Evolutionary conservation across 768 basidiomycete species (phyloP).

Genomic region (Candolleomyces eurysporus): DNA sequence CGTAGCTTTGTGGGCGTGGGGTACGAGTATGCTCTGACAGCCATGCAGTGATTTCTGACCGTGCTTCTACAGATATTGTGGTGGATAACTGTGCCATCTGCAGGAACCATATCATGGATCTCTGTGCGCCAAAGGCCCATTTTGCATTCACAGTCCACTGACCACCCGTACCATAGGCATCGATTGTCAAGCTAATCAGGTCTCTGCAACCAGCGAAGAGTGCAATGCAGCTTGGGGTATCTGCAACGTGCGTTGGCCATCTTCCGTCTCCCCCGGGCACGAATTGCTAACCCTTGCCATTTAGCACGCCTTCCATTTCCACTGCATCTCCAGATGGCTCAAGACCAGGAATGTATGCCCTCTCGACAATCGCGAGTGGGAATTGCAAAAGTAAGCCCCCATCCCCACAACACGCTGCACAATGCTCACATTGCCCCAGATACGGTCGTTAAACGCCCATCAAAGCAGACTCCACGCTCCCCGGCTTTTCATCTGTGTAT

Average conservation of each 20-base stretch:
- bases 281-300: background rate
- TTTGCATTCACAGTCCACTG: conserved; percentile 2
- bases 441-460: conserved; percentile 35
- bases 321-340: conserved; percentile 98
- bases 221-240: conserved; percentile 99
- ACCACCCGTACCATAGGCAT: conserved; percentile 64
- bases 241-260: conserved; percentile 72
- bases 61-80: conserved; percentile 72
- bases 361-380: conserved; percentile 95
- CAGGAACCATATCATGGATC: conserved; percentile 99
- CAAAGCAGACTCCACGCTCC: background rate
- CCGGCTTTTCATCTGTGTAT: background rate
- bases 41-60: conserved; percentile 8
- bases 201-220: conserved; percentile 93
- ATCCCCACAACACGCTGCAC: background rate
- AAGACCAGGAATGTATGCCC: conserved; percentile 97
- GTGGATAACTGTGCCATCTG: conserved; percentile 99
- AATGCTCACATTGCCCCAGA: conserved; percentile 21
- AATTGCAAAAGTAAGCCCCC: conserved; percentile 85
- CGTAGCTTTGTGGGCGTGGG: conserved; percentile 98
- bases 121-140: conserved; percentile 63
- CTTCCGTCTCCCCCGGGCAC: background rate
- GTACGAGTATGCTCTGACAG: conserved; percentile 38
- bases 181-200: conserved; percentile 99
- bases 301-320: conserved; percentile 99